A percentile compares a stretch with the other conserved stretches of the same genome.
Conservation (phyloP, 495 filamentous ascomycete species). For the Talaromyces wortmannii region DNA sequence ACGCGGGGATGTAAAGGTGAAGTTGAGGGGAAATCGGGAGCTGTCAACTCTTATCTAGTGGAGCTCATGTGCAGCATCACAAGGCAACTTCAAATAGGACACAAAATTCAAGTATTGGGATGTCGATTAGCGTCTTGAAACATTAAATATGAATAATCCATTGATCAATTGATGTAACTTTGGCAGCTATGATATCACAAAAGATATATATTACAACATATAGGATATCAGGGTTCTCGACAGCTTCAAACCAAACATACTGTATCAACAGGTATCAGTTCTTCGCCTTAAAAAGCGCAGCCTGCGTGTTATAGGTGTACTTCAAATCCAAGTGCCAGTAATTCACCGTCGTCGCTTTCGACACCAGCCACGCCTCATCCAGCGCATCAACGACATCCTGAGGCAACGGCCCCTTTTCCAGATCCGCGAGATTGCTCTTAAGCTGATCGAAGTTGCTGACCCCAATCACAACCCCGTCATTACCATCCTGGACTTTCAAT, state of each 20-base stretch:
- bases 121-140: too few species aligned
- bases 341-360: constrained; percentile 58
- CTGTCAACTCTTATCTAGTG: too few species aligned
- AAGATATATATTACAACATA: too few species aligned
- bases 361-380: constrained; percentile 48
- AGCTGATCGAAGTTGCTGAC: constrained; percentile 44
- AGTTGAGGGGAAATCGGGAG: too few species aligned
- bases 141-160: too few species aligned
- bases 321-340: constrained; percentile 76
- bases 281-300: constrained; percentile 49
- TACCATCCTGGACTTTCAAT: constrained; percentile 23
- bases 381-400: constrained; percentile 45
- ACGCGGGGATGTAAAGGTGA: too few species aligned
- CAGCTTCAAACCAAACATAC: neutral
- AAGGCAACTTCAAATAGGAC: too few species aligned
- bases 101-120: too few species aligned
- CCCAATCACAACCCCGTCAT: constrained; percentile 50
- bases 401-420: constrained; percentile 51
- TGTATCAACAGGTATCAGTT: neutral
- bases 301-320: constrained; percentile 67
- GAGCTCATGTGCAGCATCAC: too few species aligned
- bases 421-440: constrained; percentile 42
- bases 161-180: too few species aligned
- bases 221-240: too few species aligned
- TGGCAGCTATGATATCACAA: too few species aligned